Evolutionary conservation across 352 stramenopile genomes (phyloP).

Genomic region (Globisporangium middletonii): DNA sequence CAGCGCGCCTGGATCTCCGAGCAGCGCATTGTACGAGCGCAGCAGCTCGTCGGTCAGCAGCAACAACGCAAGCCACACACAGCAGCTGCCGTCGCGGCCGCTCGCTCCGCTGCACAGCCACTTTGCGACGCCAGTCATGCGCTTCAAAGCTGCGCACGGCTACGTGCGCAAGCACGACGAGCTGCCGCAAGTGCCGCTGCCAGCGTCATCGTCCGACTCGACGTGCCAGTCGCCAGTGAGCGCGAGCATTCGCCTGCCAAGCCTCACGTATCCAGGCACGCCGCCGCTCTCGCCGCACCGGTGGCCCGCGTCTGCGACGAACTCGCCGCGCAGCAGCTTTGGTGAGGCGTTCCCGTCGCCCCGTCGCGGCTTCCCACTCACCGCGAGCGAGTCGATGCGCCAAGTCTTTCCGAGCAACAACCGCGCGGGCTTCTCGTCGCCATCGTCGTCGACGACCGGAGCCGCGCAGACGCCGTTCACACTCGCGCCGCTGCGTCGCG

Average conservation of each 20-base stretch:
- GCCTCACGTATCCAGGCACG: conserved; percentile 20
- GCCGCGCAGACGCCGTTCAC: conserved; percentile 17
- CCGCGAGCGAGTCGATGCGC: conserved; percentile 13
- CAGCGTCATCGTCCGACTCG: conserved; percentile 4
- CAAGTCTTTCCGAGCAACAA: conserved; percentile 21
- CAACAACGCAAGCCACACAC: not conserved
- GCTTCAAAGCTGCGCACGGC: conserved; percentile 61
- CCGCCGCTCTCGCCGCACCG: conserved; percentile 39
- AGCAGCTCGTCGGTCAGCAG: not conserved
- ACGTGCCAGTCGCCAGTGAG: conserved; percentile 1
- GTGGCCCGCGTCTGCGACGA: conserved; percentile 19
- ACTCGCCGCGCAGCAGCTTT: conserved; percentile 11
- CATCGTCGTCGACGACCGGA: not conserved
- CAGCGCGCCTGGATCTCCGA: conserved; percentile 3
- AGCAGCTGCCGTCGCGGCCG: not conserved
- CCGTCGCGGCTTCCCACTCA: conserved; percentile 15
- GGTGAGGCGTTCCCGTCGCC: conserved; percentile 17
- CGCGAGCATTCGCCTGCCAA: conserved; percentile 36
- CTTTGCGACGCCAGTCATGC: conserved; percentile 38
- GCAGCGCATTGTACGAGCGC: not conserved
- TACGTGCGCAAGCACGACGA: conserved; percentile 36
- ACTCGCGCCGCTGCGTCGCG: conserved; percentile 17
- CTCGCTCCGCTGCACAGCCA: conserved; percentile 30
- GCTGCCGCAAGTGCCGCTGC: conserved; percentile 6
- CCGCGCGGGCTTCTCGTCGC: conserved; percentile 6